Evolutionary conservation across 1,284 basidiomycete species (phyloP).

Genomic region (Tetrapyrgos nigripes): DNA sequence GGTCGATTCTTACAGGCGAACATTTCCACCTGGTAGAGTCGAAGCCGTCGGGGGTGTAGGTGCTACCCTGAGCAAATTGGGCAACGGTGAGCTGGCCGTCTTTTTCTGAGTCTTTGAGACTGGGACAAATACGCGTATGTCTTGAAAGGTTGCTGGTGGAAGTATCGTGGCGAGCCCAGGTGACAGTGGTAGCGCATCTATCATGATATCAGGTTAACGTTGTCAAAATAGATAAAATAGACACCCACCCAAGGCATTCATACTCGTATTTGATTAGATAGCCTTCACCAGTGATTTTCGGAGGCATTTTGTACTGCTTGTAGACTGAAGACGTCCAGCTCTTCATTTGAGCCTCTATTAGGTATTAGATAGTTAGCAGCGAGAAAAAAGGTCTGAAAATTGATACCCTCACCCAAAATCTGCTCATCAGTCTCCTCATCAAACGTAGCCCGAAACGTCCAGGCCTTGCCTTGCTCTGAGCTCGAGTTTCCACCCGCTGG

Average conservation of each 20-base stretch:
- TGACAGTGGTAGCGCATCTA: neutral
- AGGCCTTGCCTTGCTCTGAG: neutral
- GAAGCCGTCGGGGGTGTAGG: neutral
- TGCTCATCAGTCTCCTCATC: neutral
- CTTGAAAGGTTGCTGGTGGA: neutral
- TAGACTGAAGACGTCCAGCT: neutral
- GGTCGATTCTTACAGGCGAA: neutral
- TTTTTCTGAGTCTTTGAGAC: neutral
- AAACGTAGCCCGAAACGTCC: neutral
- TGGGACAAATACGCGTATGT: neutral
- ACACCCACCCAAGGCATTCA: neutral
- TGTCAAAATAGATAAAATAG: neutral
- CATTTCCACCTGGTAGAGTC: neutral
- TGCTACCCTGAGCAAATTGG: neutral
- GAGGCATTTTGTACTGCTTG: neutral
- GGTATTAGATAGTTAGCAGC: neutral
- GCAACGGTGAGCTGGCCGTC: constrained; percentile 1
- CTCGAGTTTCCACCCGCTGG: neutral
- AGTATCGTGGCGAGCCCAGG: neutral
- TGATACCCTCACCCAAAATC: neutral
- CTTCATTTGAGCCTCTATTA: neutral
- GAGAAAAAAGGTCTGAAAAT: neutral
- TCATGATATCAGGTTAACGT: too few species aligned
- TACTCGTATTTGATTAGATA: neutral
- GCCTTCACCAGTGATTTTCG: neutral